Conservation (phyloP, 257 asterid species). For the Solanum etuberosum region DNA sequence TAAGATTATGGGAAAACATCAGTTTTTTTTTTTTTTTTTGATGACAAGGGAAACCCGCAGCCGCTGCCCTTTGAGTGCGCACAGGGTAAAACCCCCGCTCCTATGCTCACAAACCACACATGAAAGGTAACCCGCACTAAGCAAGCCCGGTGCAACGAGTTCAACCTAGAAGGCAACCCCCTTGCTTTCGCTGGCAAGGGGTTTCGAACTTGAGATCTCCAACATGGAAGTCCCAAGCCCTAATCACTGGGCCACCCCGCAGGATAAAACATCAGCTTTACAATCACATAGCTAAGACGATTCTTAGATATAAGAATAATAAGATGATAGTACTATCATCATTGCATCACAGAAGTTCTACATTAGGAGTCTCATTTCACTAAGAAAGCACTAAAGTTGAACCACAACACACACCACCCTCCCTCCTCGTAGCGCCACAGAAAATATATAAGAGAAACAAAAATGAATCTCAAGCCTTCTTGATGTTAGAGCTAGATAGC, state of each 20-base stretch:
- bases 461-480: not conserved
- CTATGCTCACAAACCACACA: too few species aligned
- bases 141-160: too few species aligned
- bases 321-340: not conserved
- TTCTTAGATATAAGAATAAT: not conserved
- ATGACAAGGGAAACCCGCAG: too few species aligned
- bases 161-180: too few species aligned
- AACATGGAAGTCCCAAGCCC: too few species aligned
- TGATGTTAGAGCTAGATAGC: not conserved
- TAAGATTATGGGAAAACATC: not conserved
- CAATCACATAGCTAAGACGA: not conserved
- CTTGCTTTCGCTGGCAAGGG: too few species aligned
- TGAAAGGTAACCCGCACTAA: too few species aligned
- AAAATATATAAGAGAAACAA: not conserved
- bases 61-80: too few species aligned
- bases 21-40: too few species aligned
- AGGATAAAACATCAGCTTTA: not conserved
- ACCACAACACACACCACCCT: not conserved
- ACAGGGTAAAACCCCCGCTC: too few species aligned
- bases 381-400: conserved; percentile 1
- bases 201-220: too few species aligned
- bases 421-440: not conserved
- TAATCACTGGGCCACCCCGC: too few species aligned
- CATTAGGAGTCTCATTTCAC: not conserved
- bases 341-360: not conserved